Evolutionary conservation across 1,284 basidiomycete genomes (phyloP).

Genomic region (Puccinia novopanici): DNA sequence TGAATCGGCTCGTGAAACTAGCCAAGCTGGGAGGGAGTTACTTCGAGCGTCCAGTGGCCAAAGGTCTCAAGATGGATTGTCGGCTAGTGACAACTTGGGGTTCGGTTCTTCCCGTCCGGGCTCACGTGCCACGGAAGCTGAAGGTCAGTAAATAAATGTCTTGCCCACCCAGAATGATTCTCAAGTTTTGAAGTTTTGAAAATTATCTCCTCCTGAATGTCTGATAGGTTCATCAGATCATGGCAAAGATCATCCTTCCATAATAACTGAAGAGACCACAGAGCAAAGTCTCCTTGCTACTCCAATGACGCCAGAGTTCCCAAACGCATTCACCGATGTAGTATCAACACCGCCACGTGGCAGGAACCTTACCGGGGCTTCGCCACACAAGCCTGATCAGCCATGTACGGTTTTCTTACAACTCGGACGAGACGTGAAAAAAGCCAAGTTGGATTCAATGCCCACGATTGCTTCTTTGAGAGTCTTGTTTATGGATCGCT

Average conservation of each 20-base stretch:
- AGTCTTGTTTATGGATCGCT: constrained; percentile 90
- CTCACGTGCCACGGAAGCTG: background rate
- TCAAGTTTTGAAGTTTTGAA: background rate
- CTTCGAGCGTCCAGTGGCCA: constrained; percentile 9
- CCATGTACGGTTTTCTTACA: constrained; percentile 74
- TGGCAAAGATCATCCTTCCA: constrained; percentile 4
- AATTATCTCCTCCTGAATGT: background rate
- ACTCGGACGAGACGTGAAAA: constrained; percentile 88
- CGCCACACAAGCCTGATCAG: constrained; percentile 60
- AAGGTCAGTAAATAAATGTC: background rate
- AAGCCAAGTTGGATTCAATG: constrained; percentile 69
- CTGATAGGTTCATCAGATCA: constrained; percentile 6
- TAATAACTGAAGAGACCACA: constrained; percentile 31
- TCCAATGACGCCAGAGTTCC: constrained; percentile 51
- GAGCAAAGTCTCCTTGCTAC: constrained; percentile 54
- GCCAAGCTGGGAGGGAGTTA: constrained; percentile 35
- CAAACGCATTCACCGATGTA: constrained; percentile 28
- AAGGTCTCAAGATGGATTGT: constrained; percentile 13
- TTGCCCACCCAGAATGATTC: background rate
- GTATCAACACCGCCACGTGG: constrained; percentile 28
- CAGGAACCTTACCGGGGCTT: constrained; percentile 2
- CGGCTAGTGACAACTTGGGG: background rate
- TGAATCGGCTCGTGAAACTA: constrained; percentile 13
- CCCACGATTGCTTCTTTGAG: constrained; percentile 73
- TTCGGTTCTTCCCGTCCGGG: background rate